Evolutionary conservation across 495 filamentous ascomycete genomes (phyloP), one percentile per base, ranked within the genome.

Genomic region (Hyaloscypha hepaticicola): DNA sequence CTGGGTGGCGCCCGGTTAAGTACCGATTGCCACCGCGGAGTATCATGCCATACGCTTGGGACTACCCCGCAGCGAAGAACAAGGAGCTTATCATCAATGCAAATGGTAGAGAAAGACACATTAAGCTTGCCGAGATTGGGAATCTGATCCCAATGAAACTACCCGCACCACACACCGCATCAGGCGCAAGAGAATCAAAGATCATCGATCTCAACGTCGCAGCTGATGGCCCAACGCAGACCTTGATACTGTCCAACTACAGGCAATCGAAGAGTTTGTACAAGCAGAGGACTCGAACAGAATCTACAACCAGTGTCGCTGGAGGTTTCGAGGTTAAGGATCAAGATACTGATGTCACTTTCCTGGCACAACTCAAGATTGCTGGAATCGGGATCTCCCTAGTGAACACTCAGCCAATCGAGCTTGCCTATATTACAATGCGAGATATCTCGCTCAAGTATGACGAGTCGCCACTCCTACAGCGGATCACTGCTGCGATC

Each of bases 11-110:
- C 60, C 92, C 91, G 12, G 90, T 98, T 66, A 81, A 91, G 45
- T 99, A 99, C 73, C 90, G 93, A n/a, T 83, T 99, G 16, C 95
- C 95, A 3, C 87, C 93, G 7, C 84, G 96, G 33, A 97, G 94
- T 74, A 96, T 98, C 76, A 99, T 99, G 95, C 94, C 96, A 5
- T 99, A 99, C 73, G 94, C 95, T 29, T 99, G 95, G 95, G 96
- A 99, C 73, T 98, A 95, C 77, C 95, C 95, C 1, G 93, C 95
- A 5, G 91, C 92, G n/a, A 97, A 96, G 76, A 89, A 89, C 76
- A 96, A 95, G 74, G 93, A 96, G 72, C 83, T 98, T 34, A 85
- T 96, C 50, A 82, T 99, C 72, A 87, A 77, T 48, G 88, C 89
- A 25, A 86, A 89, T 70, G 87, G 86, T 57, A 93, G 89, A 74